Evolutionary conservation across 2,329 filamentous ascomycete species (phyloP), one percentile per base, ranked within the genome.

Genomic region (Aspergillus ruber): DNA sequence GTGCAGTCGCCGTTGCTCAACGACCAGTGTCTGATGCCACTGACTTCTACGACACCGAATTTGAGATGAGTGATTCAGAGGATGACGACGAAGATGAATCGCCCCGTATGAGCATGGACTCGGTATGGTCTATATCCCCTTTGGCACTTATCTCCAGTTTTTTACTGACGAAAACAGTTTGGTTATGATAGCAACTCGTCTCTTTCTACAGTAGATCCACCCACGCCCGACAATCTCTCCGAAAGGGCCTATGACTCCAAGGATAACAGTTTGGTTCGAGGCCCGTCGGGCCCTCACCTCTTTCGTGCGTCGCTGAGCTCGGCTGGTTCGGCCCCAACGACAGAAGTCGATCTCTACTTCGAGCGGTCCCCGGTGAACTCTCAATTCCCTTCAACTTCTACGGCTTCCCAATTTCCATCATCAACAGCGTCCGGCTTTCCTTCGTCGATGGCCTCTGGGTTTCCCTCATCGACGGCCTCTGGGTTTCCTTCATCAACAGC

Each of bases 221-320:
- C 82, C 23, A 96, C 90, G 21, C 90, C 90, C 29, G 79, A 81
- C 52, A 84, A 80, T 57, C 77, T 79, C 51, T 76, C 77, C 54
- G 74, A 76, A 27, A 86, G 82, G 59, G 75, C 80, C 41, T 77
- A 84, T 53, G 76, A 81, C 36, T 72, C 78, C 50, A 76, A 78
- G 43, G 64, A 76, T 8, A 55, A 50, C 23, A 62, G 85, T 66
- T 77, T 83, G 20, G 84, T 91, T 10, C 79, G 90, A 65, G 90
- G 90, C 1, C 90, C 90, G 3, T 80, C 81, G 57, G 90, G 90
- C 2, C 90, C 90, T n/a, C 90, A 96, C 71, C 78, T 96, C 15
- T 95, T 96, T 70, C 82, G 87, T 78, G 80, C 38, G 79, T 83
- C 44, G 36, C 47, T 58, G 27, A 50, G 49, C 44, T 57, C 55